Evolutionary conservation across 495 filamentous ascomycete species (phyloP), one percentile per base, ranked within the genome.

Genomic region (Aspergillus affinis): DNA sequence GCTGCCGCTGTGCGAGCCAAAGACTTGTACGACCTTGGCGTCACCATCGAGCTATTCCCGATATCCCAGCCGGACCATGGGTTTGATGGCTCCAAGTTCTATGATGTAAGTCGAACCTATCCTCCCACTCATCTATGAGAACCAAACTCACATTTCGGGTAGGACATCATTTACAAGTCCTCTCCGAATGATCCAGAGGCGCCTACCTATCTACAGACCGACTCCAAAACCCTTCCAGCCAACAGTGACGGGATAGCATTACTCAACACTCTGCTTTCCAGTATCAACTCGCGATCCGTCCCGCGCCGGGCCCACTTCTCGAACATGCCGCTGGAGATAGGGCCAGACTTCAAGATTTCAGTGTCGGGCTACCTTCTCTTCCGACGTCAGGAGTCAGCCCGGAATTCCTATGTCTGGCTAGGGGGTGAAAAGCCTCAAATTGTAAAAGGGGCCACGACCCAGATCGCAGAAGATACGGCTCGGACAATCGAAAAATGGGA

Each of bases 11-110:
- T 92, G 3, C 84, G 92, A 41, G 95, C 94, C 23, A 94, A 94
- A 68, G 95, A 99, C 79, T 72, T 99, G 7, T 97, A 98, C 64
- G 95, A 99, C 68, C 80, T 98, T 7, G 93, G 93, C 9, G 91
- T 97, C 12, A 86, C 84, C 6, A 95, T 99, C 57, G 94, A 98
- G 66, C 83, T 98, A 2, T 98, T 98, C 66, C 93, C 94, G 4
- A 93, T 99, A 54, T 91, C 91, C 9, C 81, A 79, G 12, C 82
- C 82, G 3, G 86, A 84, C 19, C 83, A 87, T 68, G 83, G 86
- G 47, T 99, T 99, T 67, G 90, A 97, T 66, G 78, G 88, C 17
- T 79, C 85, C 46, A 92, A 88, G 61, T 99, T 98, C 70, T 99
- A 97, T 69, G 91, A 99, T 75, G 90, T 92, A 83, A 54, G 81